Conservation (phyloP, 257 asterid species). For the Eustoma russellianum region DNA sequence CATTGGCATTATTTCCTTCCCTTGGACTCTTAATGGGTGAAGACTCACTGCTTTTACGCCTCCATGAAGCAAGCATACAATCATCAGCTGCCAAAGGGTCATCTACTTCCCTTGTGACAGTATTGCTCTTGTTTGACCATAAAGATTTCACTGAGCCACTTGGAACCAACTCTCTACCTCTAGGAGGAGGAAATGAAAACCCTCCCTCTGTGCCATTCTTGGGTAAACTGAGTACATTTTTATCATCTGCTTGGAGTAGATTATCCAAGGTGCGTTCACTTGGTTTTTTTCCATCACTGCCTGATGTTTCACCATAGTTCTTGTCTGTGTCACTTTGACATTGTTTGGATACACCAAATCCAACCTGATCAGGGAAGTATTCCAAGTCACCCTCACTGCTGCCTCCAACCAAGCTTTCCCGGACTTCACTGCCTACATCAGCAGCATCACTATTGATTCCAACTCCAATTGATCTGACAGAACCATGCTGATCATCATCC, state of each 20-base stretch:
- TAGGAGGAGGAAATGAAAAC: slow-evolving; percentile 93
- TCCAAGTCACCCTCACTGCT: slow-evolving; percentile 88
- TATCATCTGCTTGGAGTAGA: slow-evolving; percentile 33
- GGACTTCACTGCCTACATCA: slow-evolving; percentile 80
- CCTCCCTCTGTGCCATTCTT: slow-evolving; percentile 55
- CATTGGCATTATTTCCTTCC: slow-evolving; percentile 42
- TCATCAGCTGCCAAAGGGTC: slow-evolving; percentile 42
- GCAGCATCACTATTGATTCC: slow-evolving; percentile 95
- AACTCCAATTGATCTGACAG: slow-evolving; percentile 96
- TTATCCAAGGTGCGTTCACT: slow-evolving; percentile 41
- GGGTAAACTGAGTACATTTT: slow-evolving; percentile 26
- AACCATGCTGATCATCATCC: slow-evolving; percentile 93
- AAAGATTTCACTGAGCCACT: slow-evolving; percentile 44
- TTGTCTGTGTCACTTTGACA: slow-evolving; percentile 36
- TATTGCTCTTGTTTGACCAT: slow-evolving; percentile 60
- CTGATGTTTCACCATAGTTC: slow-evolving; percentile 32
- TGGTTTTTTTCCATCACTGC: slow-evolving; percentile 32
- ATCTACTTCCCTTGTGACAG: slow-evolving; percentile 36
- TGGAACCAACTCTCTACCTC: slow-evolving; percentile 54
- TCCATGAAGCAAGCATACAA: slow-evolving; percentile 63
- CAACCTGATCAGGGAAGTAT: slow-evolving; percentile 49
- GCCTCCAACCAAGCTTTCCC: slow-evolving; percentile 86
- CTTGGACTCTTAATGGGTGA: slow-evolving; percentile 61
- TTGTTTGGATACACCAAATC: slow-evolving; percentile 34
- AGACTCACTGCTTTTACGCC: slow-evolving; percentile 59